Conservation (phyloP, 371 early-diverging fungal genomes). For the Mucor ambiguus region DNA sequence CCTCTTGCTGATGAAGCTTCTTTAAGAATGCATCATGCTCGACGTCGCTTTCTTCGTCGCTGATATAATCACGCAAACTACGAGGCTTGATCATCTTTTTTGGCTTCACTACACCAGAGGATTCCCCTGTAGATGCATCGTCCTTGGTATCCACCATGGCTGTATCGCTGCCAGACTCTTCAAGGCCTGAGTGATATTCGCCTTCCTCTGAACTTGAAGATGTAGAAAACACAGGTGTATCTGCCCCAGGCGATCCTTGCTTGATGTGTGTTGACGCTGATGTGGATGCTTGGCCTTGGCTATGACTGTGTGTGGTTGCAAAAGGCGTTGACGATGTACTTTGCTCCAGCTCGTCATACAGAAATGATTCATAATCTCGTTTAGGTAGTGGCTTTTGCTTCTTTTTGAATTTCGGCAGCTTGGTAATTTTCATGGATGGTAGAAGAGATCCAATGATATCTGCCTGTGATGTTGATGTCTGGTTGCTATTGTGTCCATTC, state of each 20-base stretch:
- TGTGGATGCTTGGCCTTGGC: not conserved
- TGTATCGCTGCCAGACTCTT: constrained; percentile 4
- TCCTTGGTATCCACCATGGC: constrained; percentile 15
- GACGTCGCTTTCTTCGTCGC: constrained; percentile 41
- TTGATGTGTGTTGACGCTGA: not conserved
- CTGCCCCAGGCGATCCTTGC: not conserved
- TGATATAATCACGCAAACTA: constrained; percentile 58
- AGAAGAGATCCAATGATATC: constrained; percentile 20
- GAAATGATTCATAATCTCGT: constrained; percentile 12
- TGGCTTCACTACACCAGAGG: not conserved
- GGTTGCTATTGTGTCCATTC: not conserved
- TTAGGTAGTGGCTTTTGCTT: constrained; percentile 14
- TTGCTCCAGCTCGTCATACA: not conserved
- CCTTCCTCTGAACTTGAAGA: constrained; percentile 31
- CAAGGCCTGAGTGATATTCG: constrained; percentile 32
- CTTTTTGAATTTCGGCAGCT: constrained; percentile 47
- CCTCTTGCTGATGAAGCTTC: constrained; percentile 46
- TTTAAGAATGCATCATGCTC: constrained; percentile 51
- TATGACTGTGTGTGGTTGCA: not conserved
- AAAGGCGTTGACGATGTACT: not conserved
- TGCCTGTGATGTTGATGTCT: constrained; percentile 7
- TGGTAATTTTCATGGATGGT: constrained; percentile 19
- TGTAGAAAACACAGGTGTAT: constrained; percentile 8
- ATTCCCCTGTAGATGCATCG: not conserved
- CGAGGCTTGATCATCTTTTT: constrained; percentile 7